Evolutionary conservation across 768 basidiomycete species (phyloP).

Genomic region (Pleurotus pulmonarius): DNA sequence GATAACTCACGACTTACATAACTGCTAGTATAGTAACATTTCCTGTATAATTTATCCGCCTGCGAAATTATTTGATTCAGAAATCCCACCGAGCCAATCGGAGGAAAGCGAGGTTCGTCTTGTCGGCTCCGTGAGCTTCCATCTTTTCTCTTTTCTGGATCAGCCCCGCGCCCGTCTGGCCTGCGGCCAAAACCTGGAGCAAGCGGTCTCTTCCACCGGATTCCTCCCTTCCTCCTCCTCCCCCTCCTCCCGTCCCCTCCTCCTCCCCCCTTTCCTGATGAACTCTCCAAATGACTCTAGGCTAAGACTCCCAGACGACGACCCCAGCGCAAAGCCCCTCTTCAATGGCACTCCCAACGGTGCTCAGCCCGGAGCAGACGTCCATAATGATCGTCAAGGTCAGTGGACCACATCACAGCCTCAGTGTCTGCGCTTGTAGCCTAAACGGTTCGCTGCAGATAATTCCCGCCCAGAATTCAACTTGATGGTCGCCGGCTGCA

Average conservation of each 20-base stretch:
- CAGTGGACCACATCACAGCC: neutral
- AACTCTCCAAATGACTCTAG: slow-evolving; percentile 26
- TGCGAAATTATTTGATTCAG: neutral
- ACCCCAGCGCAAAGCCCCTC: neutral
- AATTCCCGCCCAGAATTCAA: slow-evolving; percentile 27
- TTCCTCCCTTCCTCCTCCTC: slow-evolving; percentile 18
- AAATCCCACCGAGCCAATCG: slow-evolving; percentile 8
- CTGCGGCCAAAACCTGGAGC: slow-evolving; percentile 48
- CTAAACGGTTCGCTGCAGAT: neutral
- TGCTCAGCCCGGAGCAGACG: slow-evolving; percentile 4
- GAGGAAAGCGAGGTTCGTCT: slow-evolving; percentile 5
- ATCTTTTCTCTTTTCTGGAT: slow-evolving; percentile 26
- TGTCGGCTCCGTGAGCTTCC: slow-evolving; percentile 37
- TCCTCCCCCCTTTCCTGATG: slow-evolving; percentile 9
- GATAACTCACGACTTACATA: neutral
- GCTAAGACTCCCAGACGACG: slow-evolving; percentile 28
- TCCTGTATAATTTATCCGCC: neutral
- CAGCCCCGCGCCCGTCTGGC: slow-evolving; percentile 65
- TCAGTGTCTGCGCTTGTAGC: neutral
- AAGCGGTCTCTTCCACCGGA: slow-evolving; percentile 17
- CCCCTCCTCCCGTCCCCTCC: slow-evolving; percentile 16
- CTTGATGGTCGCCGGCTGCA: slow-evolving; percentile 78
- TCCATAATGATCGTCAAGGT: slow-evolving; percentile 6
- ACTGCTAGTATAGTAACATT: neutral
- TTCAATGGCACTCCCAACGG: neutral